Conservation (phyloP, 176 grass and related monocot species). For the Carex kokanica region DNA sequence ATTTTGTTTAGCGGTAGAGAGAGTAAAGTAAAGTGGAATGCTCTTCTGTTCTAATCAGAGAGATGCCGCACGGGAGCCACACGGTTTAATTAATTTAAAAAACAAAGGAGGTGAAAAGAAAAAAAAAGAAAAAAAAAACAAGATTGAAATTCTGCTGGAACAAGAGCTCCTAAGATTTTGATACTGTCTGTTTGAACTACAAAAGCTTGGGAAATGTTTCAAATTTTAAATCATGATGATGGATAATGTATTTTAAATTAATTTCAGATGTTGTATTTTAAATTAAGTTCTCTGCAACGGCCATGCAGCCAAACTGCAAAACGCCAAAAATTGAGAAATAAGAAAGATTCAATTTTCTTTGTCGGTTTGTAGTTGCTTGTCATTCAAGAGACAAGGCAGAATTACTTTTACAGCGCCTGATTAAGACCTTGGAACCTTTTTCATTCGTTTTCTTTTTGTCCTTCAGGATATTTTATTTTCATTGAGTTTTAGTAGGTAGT, state of each 20-base stretch:
- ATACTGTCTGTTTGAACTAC: too few species aligned
- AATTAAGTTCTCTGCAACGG: neutral
- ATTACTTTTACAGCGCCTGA: neutral
- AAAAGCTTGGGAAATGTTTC: too few species aligned
- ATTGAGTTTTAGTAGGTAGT: neutral
- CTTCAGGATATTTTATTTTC: neutral
- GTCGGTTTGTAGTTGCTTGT: too few species aligned
- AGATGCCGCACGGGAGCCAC: neutral
- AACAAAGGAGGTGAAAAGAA: neutral
- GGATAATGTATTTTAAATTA: too few species aligned
- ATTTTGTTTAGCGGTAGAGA: slow-evolving; percentile 15
- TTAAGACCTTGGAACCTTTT: neutral
- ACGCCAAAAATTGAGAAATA: neutral
- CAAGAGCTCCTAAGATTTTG: neutral
- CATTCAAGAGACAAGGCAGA: too few species aligned
- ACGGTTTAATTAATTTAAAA: neutral
- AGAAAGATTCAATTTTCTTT: neutral
- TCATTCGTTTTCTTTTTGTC: neutral
- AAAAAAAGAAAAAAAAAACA: neutral
- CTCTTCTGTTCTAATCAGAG: neutral
- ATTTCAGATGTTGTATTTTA: too few species aligned
- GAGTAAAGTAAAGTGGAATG: neutral
- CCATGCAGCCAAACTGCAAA: neutral
- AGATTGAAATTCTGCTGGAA: neutral
- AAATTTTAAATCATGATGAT: too few species aligned